Conservation (phyloP, 1,284 basidiomycete genomes). For the Puccinia triticina region DNA sequence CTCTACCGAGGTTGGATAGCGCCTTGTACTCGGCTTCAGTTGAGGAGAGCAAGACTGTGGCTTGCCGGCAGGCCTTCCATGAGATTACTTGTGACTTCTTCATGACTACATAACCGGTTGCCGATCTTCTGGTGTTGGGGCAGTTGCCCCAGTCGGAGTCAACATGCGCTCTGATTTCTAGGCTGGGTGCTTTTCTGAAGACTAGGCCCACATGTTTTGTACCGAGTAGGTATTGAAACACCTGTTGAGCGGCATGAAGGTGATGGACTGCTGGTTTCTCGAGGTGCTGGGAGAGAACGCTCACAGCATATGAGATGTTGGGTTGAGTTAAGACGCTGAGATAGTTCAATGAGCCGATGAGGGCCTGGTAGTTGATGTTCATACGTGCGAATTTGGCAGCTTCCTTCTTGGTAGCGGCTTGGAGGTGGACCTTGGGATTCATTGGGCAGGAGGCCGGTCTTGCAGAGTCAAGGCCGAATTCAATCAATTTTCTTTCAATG, state of each 20-base stretch:
- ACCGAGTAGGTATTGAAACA: neutral
- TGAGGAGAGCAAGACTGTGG: neutral
- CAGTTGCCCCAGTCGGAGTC: neutral
- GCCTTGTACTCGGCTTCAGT: neutral
- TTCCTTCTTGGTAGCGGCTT: neutral
- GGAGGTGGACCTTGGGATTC: slow-evolving; percentile 69
- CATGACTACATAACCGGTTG: neutral
- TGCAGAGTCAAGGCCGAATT: neutral
- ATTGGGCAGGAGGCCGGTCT: neutral
- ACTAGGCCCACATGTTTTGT: neutral
- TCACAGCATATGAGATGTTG: neutral
- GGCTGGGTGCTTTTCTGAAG: neutral
- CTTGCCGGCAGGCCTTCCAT: neutral
- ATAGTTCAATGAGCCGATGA: neutral
- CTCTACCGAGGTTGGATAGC: neutral
- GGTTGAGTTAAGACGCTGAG: neutral
- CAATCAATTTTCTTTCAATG: neutral
- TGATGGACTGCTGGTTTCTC: neutral
- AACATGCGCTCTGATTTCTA: neutral
- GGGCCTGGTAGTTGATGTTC: neutral
- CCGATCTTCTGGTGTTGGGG: neutral
- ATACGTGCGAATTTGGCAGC: neutral
- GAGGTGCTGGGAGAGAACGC: neutral
- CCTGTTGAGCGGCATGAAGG: neutral
- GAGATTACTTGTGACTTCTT: neutral